Base-by-base conservation (phyloP, 139 green algal species). In the Auxenochlorella pyrenoidosa region DNA sequence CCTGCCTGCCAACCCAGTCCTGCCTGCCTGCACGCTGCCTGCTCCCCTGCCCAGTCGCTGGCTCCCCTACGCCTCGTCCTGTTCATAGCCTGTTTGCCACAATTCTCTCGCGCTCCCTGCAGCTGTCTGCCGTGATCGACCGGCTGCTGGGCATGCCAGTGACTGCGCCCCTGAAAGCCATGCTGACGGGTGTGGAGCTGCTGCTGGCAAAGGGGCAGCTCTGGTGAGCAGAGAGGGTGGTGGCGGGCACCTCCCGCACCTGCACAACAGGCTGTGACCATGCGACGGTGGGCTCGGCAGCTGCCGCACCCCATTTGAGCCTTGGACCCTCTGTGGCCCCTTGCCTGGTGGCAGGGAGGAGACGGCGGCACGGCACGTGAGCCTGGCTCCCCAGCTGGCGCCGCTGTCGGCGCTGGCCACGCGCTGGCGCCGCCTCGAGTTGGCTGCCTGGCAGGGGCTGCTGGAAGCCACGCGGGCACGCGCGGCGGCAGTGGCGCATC, bases 171-270 rank as follows among this genome's bases (percentile, higher is more conserved):
- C 92, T 99, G 15, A 98, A 98, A 90, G 81, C 92, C 21, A 93
- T 94, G 8, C 87, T 99, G 73, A 98, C 95, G 0, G 98, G 98
- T 0, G 73, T 99, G 87, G 98, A 99, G 94, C 93, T 99, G 88
- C 93, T 99, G 82, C 92, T 99, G 70, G 91, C 93, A 22, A 86
- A 94, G 2, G 92, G 93, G 19, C 94, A 97, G 91, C 89, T 93
- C 63, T 26, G 80, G n/a, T 77, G 70, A 72, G 65, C 26, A 4
- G 26, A 22, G 30, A 72, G 30, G 30, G 40, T 0, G 58, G 38
- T 0, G 22, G 71, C 36, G 16, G 5, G 34, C 71, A n/a, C 34
- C 5, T 26, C 34, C n/a, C 47, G 70, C 70, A 76, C n/a, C 26
- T 15, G 26, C 65, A 72, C 15, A 22, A 4, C 16, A 24, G 54